phyloP scores from a whole-genome alignment of 768 basidiomycete genomes.

The Suillus occidentalis region DNA sequence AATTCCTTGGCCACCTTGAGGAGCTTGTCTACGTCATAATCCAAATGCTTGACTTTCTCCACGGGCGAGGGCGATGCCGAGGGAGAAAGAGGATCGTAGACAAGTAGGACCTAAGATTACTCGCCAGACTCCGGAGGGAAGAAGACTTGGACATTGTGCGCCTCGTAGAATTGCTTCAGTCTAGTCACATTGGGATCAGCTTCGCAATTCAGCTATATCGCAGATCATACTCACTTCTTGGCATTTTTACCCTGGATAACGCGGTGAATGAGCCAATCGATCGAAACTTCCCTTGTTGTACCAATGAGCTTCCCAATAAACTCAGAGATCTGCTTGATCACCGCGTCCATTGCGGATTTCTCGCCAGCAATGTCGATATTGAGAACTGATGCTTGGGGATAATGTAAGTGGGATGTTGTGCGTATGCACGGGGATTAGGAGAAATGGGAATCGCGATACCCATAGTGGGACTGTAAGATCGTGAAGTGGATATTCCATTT shows the following conservation, averaged over 20 bases:
- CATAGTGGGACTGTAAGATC: slow-evolving; percentile 45
- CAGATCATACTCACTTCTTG: slow-evolving; percentile 56
- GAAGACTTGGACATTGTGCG: slow-evolving; percentile 77
- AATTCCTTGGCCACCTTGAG: slow-evolving; percentile 77
- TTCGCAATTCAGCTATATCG: not conserved
- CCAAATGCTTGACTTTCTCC: slow-evolving; percentile 79
- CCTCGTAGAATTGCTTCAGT: slow-evolving; percentile 78
- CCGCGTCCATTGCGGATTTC: slow-evolving; percentile 68
- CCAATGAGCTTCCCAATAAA: slow-evolving; percentile 78
- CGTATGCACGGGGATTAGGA: too few species aligned
- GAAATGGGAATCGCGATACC: too few species aligned
- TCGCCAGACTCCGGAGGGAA: slow-evolving; percentile 85
- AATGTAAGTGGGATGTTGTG: too few species aligned
- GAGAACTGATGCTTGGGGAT: too few species aligned
- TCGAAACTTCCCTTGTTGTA: slow-evolving; percentile 67
- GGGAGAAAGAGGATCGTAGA: slow-evolving; percentile 75
- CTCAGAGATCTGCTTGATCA: slow-evolving; percentile 72
- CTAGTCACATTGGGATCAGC: slow-evolving; percentile 34
- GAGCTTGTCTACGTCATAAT: slow-evolving; percentile 75
- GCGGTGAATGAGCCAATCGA: slow-evolving; percentile 88
- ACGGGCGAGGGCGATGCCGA: slow-evolving; percentile 64
- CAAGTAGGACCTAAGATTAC: slow-evolving; percentile 72
- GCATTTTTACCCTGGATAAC: slow-evolving; percentile 84
- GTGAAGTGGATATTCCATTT: slow-evolving; percentile 59
- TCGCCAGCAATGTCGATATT: slow-evolving; percentile 83